phyloP scores from a whole-genome alignment of 1,139 yeast species.

The Pichia sp. region DNA sequence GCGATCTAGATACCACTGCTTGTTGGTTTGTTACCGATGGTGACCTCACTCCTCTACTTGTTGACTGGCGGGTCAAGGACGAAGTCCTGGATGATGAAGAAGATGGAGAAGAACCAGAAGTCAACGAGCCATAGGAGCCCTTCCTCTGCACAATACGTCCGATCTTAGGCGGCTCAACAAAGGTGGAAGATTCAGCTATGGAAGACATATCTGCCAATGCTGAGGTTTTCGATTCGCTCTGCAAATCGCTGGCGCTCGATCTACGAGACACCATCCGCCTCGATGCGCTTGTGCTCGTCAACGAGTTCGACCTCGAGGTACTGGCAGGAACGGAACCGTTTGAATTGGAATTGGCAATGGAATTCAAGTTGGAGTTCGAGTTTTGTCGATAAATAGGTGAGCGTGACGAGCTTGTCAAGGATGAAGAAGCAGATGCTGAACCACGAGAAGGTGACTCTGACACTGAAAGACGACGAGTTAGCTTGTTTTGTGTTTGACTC shows the following conservation, averaged over 20 bases:
- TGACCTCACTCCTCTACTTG: not conserved
- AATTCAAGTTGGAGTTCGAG: not conserved
- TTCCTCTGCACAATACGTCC: conserved; percentile 3
- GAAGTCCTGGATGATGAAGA: not conserved
- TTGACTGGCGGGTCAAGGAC: conserved; percentile 1
- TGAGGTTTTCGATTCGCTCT: not conserved
- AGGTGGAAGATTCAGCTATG: conserved; percentile 1
- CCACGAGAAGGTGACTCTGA: not conserved
- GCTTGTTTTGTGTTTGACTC: not conserved
- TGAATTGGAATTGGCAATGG: not conserved
- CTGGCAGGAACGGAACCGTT: not conserved
- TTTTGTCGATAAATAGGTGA: not conserved
- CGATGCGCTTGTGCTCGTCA: conserved; percentile 11
- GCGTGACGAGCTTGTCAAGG: not conserved
- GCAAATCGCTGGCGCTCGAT: conserved; percentile 1
- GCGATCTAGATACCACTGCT: not conserved
- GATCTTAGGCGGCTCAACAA: conserved; percentile 13
- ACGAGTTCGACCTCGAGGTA: conserved; percentile 10
- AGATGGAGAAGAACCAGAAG: not conserved
- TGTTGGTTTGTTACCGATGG: conserved; percentile 12
- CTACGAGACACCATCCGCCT: not conserved
- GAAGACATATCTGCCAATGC: not conserved
- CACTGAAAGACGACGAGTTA: conserved; percentile 2
- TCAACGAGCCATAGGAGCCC: conserved; percentile 7
- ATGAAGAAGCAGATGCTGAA: not conserved